Evolutionary conservation across 305 asterid genomes (phyloP), one percentile per base, ranked within the genome.

Genomic region (Solanum aculeatissimum): DNA sequence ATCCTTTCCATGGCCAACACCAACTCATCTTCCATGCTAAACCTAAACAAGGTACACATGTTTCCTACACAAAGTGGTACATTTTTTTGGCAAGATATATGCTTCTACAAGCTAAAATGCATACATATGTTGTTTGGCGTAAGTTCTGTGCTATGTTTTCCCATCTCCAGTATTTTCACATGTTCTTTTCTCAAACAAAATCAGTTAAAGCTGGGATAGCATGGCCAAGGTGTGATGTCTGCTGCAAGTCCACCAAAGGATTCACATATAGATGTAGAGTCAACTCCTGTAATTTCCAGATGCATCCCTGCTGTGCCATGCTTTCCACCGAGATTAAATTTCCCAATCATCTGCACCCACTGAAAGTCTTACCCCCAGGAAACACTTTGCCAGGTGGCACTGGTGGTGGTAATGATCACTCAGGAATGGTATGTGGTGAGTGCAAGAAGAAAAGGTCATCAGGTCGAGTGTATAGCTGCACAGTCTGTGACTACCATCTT

Each of bases 301-400:
- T 95, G 94, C 99, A 95, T 88, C 99, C 99, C 0, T 92, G 98
- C 82, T 95, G 99, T 57, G 98, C 97, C 81, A 92, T 88, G 97
- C 93, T 95, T 68, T 86, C 94, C 21, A 65, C 88, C 0, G 94
- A 92, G 77, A 89, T 91, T 84, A 86, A 63, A 45, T 86, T 87
- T 66, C 85, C 90, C 15, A 78, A 47, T 21, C 98, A 95, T 84
- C 90, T 89, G 7, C 98, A 95, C 87, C 45, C 87, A 9, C 54
- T 95, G 66, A 92, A 84, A 57, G 87, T 95, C 81, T 80, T 91
- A 74, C 95, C 97, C 9, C 84, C 93, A 8, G 80, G 40, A 35
- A 72, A 15, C 35, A 68, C 70, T 15, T 65, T 78, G 35, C 8
- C 29, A 68, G 84, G 84, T 43, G 72, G 83, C 4, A 54, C 87